phyloP scores from a whole-genome alignment of 371 early-diverging fungal species.

The Coemansia sp. region DNA sequence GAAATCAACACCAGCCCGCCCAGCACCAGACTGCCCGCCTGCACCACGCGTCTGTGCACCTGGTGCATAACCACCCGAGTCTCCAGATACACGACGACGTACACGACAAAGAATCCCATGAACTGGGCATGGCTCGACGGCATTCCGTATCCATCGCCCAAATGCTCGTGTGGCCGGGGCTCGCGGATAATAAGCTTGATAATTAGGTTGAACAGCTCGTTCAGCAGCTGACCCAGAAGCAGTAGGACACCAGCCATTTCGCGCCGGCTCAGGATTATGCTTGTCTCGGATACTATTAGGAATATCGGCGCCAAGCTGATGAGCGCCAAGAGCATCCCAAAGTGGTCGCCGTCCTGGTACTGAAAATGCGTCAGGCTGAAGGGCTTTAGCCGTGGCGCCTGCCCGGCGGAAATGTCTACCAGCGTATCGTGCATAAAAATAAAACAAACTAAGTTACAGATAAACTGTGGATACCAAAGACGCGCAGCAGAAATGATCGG shows the following conservation, averaged over 20 bases:
- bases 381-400: constrained; percentile 19
- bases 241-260: constrained; percentile 72
- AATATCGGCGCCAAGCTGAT: constrained; percentile 62
- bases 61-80: constrained; percentile 4
- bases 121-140: constrained; percentile 93
- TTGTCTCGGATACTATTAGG: constrained; percentile 76
- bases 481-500: not conserved
- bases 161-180: constrained; percentile 70
- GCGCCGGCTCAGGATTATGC: constrained; percentile 71
- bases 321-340: constrained; percentile 39
- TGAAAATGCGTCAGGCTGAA: constrained; percentile 49
- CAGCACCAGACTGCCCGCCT: constrained; percentile 22
- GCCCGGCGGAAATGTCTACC: not conserved
- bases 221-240: constrained; percentile 76
- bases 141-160: constrained; percentile 93
- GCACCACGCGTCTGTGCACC: constrained; percentile 12
- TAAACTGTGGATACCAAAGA: too few species aligned
- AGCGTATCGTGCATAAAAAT: not conserved
- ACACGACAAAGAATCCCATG: constrained; percentile 80
- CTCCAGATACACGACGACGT: constrained; percentile 62
- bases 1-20: constrained; percentile 13
- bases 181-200: constrained; percentile 72
- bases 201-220: constrained; percentile 72
- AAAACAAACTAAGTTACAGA: not conserved
- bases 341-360: constrained; percentile 38